Evolutionary conservation across 495 filamentous ascomycete genomes (phyloP), one percentile per base, ranked within the genome.

Genomic region (Hapsidospora chrysogenum): DNA sequence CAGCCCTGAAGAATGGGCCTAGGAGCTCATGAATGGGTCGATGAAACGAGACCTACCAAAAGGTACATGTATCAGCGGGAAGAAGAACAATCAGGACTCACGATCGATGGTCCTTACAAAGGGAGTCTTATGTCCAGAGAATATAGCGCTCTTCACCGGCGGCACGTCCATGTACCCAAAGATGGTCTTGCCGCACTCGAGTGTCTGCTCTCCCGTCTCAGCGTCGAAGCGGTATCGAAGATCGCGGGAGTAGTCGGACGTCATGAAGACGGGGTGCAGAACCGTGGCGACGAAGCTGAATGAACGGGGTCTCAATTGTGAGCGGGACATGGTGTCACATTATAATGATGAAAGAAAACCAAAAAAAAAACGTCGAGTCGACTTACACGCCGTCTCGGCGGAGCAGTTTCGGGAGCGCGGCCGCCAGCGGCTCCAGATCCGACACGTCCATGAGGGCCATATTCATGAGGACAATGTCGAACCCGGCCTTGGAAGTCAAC

Each of bases 381-480:
- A 9, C 9, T 45, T 41, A 3, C 39, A 36, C 1, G 21, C 19
- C n/a, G 35, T 37, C 0, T 34, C 43, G 21, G 0, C 8, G 49
- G 28, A 64, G 40, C 7, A 64, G 40, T 15, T 40, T 41, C 0
- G 51, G 43, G 13, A 64, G 42, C 2, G 50, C 46, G 18, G 37
- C 22, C n/a, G 45, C 60, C 2, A 63, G 42, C 15, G 50, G 46
- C 9, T 49, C 47, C 10, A 63, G 38, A 0, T 41, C 47, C n/a
- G 51, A 38, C 9, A 64, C 34, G 32, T 64, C 60, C 60, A 63
- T 64, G 13, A 61, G 40, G 11, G 60, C 60, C 57, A 63, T 63
- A 40, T 61, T 64, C 33, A 57, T 50, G 34, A 53, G 27, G 7
- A 60, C 30, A 6, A 57, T 35, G 13, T 51, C 52, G 36, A 58